phyloP scores from a whole-genome alignment of 768 basidiomycete genomes.

The Hypholoma fasciculare region DNA sequence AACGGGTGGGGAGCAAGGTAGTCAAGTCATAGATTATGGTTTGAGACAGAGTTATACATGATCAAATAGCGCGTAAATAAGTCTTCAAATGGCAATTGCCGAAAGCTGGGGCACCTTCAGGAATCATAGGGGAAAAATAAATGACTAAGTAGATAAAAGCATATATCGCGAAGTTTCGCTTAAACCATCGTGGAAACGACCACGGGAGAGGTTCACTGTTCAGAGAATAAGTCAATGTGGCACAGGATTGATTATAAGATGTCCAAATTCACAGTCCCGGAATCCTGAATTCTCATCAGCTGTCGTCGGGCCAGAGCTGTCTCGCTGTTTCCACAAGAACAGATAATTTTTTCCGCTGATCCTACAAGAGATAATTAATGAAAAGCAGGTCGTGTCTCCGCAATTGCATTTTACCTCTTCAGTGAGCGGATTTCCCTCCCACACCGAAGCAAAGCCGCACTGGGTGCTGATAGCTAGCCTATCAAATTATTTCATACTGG shows the following conservation, averaged over 20 bases:
- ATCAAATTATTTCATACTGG: background rate
- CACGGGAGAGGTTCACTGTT: background rate
- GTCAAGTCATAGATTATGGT: constrained; percentile 2
- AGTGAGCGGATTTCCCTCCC: constrained; percentile 56
- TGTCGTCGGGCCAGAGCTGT: constrained; percentile 39
- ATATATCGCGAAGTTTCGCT: background rate
- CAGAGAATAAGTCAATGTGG: background rate
- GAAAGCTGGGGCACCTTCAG: too few species aligned
- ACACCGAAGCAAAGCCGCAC: constrained; percentile 62
- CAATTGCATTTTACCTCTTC: constrained; percentile 37
- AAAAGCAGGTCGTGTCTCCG: background rate
- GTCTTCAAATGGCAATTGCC: background rate
- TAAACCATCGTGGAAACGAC: background rate
- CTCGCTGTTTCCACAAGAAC: constrained; percentile 46
- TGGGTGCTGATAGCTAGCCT: constrained; percentile 62
- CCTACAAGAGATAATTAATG: constrained; percentile 28
- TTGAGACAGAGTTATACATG: background rate
- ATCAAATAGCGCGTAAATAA: background rate
- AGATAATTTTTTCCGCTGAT: constrained; percentile 47
- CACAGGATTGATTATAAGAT: background rate
- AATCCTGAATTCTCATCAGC: background rate
- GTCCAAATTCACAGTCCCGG: background rate
- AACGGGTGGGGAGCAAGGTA: background rate
- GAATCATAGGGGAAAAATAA: too few species aligned
- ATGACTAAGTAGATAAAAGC: background rate